phyloP scores from a whole-genome alignment of 805 yeast genomes.

The Metschnikowia corniflorae region DNA sequence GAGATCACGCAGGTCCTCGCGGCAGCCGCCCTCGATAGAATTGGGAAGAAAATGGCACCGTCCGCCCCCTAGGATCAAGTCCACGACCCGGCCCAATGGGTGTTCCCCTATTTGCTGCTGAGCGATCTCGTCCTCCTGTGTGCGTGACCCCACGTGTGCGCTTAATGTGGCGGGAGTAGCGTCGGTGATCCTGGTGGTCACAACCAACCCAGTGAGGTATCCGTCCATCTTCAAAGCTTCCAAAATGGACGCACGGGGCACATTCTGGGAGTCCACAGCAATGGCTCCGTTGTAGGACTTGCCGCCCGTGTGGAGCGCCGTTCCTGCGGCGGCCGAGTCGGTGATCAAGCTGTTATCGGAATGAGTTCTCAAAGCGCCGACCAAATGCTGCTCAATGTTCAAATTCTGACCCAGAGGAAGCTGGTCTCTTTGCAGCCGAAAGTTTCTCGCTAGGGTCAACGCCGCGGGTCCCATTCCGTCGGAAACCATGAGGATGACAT shows the following conservation, averaged over 20 bases:
- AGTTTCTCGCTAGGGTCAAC: conserved; percentile 71
- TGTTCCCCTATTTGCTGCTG: conserved; percentile 79
- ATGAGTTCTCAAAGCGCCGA: conserved; percentile 82
- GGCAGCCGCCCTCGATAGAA: conserved; percentile 52
- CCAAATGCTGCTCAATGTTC: conserved; percentile 59
- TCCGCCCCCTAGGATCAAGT: conserved; percentile 88
- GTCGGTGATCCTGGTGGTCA: conserved; percentile 86
- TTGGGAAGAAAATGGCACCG: conserved; percentile 72
- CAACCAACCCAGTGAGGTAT: conserved; percentile 81
- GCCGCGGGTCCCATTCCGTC: conserved; percentile 97
- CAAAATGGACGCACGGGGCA: conserved; percentile 79
- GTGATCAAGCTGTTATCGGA: conserved; percentile 77
- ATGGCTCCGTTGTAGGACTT: conserved; percentile 88
- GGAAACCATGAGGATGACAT: conserved; percentile 80
- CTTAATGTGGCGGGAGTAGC: conserved; percentile 95
- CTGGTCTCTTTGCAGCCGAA: conserved; percentile 55
- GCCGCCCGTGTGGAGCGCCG: conserved; percentile 83
- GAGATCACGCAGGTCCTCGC: conserved; percentile 66
- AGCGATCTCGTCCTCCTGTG: conserved; percentile 80
- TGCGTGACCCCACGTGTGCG: conserved; percentile 69
- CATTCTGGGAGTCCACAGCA: conserved; percentile 65
- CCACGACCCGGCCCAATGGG: conserved; percentile 69
- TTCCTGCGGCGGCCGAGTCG: conserved; percentile 97
- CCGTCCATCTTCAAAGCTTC: conserved; percentile 84
- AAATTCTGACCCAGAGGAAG: conserved; percentile 55